Evolutionary conservation across 1,284 basidiomycete species (phyloP).

Genomic region (Trametes sp.): DNA sequence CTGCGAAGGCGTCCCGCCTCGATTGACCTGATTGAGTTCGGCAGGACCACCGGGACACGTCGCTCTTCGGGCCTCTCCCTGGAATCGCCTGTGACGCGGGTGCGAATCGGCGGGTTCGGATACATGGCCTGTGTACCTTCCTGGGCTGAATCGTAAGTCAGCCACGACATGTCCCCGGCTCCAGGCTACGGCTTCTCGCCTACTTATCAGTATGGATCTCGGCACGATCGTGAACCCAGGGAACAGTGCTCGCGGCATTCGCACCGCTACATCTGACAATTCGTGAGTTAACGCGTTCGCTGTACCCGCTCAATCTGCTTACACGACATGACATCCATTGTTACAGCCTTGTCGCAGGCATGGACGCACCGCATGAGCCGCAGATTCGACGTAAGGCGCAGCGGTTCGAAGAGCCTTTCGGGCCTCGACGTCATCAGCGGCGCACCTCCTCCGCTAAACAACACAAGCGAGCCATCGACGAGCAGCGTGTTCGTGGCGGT

Average conservation of each 20-base stretch:
- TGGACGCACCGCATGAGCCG: constrained; percentile 13
- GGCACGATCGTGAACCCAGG: constrained; percentile 30
- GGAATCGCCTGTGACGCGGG: constrained; percentile 7
- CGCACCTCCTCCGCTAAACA: constrained; percentile 12
- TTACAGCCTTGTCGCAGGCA: constrained; percentile 10
- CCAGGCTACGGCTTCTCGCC: constrained; percentile 22
- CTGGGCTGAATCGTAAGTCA: constrained; percentile 23
- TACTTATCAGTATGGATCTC: constrained; percentile 31
- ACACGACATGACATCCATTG: constrained; percentile 4
- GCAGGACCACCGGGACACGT: constrained; percentile 15
- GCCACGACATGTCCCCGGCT: constrained; percentile 16
- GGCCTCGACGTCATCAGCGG: constrained; percentile 15
- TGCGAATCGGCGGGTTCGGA: constrained; percentile 24
- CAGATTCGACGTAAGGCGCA: constrained; percentile 19
- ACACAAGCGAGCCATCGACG: constrained; percentile 18
- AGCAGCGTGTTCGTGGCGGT: constrained; percentile 27
- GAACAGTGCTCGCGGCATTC: constrained; percentile 23
- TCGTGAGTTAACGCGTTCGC: constrained; percentile 14
- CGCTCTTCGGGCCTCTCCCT: constrained; percentile 13
- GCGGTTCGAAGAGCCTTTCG: constrained; percentile 15
- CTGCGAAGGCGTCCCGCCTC: constrained; percentile 23
- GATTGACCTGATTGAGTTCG: constrained; percentile 23
- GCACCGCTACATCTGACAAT: constrained; percentile 26
- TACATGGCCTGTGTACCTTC: constrained; percentile 7
- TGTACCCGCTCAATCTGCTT: constrained; percentile 13